Percentiles rank a stretch among this genome's conserved stretches.
phyloP scores from a whole-genome alignment of 148 eudicot genomes.

The Rhododendron simsii region DNA sequence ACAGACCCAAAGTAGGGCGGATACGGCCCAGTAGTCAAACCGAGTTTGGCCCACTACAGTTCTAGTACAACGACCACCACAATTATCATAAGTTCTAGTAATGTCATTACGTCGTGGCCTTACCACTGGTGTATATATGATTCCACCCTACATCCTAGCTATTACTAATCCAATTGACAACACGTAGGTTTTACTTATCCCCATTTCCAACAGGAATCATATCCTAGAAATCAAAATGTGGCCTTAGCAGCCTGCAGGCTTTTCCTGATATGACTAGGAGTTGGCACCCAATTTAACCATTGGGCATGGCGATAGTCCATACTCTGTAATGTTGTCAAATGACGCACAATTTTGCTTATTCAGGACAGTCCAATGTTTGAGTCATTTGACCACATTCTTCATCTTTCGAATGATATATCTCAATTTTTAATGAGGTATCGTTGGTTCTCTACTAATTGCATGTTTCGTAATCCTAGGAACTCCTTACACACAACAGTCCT shows the following conservation, averaged over 20 bases:
- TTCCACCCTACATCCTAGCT: not conserved
- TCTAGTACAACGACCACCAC: not conserved
- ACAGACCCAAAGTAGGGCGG: too few species aligned
- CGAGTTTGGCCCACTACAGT: too few species aligned
- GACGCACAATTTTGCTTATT: not conserved
- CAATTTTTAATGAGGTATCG: not conserved
- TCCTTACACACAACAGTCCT: conserved; percentile 78
- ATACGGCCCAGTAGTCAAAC: too few species aligned
- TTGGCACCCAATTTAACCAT: not conserved
- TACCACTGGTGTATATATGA: not conserved
- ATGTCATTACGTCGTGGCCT: not conserved
- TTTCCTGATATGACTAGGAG: not conserved
- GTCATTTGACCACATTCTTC: not conserved
- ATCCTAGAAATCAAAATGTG: not conserved
- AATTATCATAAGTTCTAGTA: not conserved
- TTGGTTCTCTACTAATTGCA: not conserved
- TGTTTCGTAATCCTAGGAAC: conserved; percentile 45
- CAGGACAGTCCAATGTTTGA: not conserved
- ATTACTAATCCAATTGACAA: not conserved
- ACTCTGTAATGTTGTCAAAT: not conserved
- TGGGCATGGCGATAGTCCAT: not conserved
- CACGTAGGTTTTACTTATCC: not conserved
- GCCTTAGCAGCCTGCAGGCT: not conserved
- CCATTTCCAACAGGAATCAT: not conserved
- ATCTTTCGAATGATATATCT: not conserved